phyloP scores from a whole-genome alignment of 2,329 filamentous ascomycete species.

The Calcarisporium arbuscula region DNA sequence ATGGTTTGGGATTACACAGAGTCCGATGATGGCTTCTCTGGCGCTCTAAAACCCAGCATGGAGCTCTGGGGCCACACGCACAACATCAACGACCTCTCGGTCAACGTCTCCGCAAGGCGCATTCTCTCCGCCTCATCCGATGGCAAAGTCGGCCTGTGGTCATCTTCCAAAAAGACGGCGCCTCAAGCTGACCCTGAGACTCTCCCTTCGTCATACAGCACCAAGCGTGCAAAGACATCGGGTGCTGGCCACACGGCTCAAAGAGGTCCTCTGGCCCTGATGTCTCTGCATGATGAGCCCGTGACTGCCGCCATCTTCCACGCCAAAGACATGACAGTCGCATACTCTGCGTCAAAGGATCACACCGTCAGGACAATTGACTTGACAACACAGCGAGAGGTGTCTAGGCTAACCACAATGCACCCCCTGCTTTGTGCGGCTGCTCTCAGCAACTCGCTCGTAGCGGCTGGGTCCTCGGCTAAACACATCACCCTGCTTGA shows the following conservation, averaged over 20 bases:
- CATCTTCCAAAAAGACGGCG: constrained; percentile 67
- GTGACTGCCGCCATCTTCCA: constrained; percentile 83
- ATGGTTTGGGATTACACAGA: constrained; percentile 86
- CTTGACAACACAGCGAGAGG: constrained; percentile 69
- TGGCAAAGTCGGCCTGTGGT: constrained; percentile 83
- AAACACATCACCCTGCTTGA: constrained; percentile 91
- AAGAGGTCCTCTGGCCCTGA: constrained; percentile 70
- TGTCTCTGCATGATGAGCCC: constrained; percentile 64
- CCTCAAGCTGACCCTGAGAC: constrained; percentile 66
- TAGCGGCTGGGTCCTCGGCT: constrained; percentile 73
- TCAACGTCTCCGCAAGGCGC: constrained; percentile 66
- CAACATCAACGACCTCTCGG: constrained; percentile 66
- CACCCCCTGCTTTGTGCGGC: constrained; percentile 76
- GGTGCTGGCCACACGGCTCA: constrained; percentile 47
- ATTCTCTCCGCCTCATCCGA: constrained; percentile 84
- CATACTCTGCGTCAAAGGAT: constrained; percentile 87
- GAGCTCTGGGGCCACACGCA: constrained; percentile 80
- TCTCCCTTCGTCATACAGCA: constrained; percentile 58
- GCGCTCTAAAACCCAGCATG: constrained; percentile 62
- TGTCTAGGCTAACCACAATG: constrained; percentile 76
- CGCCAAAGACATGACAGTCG: constrained; percentile 75
- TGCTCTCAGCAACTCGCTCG: constrained; percentile 59
- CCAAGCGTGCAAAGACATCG: constrained; percentile 70
- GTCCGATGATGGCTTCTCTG: constrained; percentile 51
- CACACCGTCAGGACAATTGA: constrained; percentile 89